Evolutionary conservation across 352 stramenopile species (phyloP), one percentile per base, ranked within the genome.

Genomic region (Phytopythium vexans): DNA sequence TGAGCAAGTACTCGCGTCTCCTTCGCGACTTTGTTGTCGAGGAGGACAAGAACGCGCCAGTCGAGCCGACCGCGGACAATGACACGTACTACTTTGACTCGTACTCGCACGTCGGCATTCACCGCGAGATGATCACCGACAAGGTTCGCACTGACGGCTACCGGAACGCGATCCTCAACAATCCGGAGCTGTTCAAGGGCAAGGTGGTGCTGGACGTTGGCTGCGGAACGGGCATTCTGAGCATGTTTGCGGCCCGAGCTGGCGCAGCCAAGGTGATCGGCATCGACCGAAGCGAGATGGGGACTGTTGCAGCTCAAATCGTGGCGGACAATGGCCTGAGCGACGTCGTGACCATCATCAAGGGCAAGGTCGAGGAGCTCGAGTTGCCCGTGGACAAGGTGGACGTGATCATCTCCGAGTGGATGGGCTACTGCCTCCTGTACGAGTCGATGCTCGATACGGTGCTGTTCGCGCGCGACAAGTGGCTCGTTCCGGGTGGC

Each of bases 371-470:
- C 38, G 91, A 96, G 66, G 88, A 97, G 57, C 82, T 97, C n/a
- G 81, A 97, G 49, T 70, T 99, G 12, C 94, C 94, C 0, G 89
- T 98, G 33, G 72, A 94, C 43, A 78, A 95, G 47, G 92, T 99
- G 39, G 96, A 99, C 70, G 96, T 99, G 48, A 98, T 99, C 67
- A 93, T 99, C 35, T 98, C 88, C 21, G 96, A 99, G 79, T 99
- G 96, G 96, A 99, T 99, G 95, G 96, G 96, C 41, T 99, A 99
- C 73, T 98, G 95, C 59, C 72, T 99, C 35, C 67, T 99, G 15
- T 99, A 99, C 68, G 96, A 99, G 77, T 98, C 88, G 34, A 99
- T 99, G 96, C 82, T 99, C 16, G 94, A 98, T 64, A 98, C 94
- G 8, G 95, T 99, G 21, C 70, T 99, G 11, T 98, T 87, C 65